Percentiles rank a stretch among this genome's conserved stretches.
These are phyloP conservation scores for Pythium scleroteichum DNA, from an alignment of 352 stramenopile species.

Conservation along the genomic window DNA sequence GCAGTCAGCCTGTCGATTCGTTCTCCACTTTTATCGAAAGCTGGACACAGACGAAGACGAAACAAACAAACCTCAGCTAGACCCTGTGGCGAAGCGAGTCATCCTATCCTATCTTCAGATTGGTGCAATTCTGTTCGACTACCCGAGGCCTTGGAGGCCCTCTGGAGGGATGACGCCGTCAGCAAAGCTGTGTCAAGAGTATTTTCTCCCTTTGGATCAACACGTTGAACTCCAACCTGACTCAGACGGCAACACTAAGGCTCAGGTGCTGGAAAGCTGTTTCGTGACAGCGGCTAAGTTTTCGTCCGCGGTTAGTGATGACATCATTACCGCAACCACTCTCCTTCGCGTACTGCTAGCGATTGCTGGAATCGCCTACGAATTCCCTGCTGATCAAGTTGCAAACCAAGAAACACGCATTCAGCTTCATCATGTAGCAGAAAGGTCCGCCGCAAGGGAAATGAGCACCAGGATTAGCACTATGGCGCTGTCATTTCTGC, in stretches of 20 bases:
- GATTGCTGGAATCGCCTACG: slow-evolving; percentile 12
- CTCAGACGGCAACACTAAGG: not conserved
- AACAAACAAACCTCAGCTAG: not conserved
- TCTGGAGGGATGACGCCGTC: not conserved
- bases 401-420: slow-evolving; percentile 8
- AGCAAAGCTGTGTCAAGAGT: slow-evolving; percentile 22
- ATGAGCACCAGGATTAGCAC: slow-evolving; percentile 39
- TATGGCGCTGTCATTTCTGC: slow-evolving; percentile 39
- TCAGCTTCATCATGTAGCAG: slow-evolving; percentile 2
- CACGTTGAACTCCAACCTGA: slow-evolving; percentile 1
- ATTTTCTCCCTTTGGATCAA: slow-evolving; percentile 19
- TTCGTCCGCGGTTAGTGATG: slow-evolving; percentile 12
- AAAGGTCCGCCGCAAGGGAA: slow-evolving; percentile 12
- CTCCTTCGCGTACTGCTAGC: slow-evolving; percentile 6
- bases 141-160: not conserved
- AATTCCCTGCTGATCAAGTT: slow-evolving; percentile 16
- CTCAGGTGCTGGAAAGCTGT: slow-evolving; percentile 26
- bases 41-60: slow-evolving; percentile 6
- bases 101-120: slow-evolving; percentile 21
- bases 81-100: slow-evolving; percentile 4
- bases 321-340: slow-evolving; percentile 16
- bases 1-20: slow-evolving; percentile 5
- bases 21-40: slow-evolving; percentile 1
- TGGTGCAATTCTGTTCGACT: slow-evolving; percentile 14
- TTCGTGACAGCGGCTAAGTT: slow-evolving; percentile 19